phyloP scores from a whole-genome alignment of 2,329 filamentous ascomycete genomes.

The Cadophora luteo-olivacea region DNA sequence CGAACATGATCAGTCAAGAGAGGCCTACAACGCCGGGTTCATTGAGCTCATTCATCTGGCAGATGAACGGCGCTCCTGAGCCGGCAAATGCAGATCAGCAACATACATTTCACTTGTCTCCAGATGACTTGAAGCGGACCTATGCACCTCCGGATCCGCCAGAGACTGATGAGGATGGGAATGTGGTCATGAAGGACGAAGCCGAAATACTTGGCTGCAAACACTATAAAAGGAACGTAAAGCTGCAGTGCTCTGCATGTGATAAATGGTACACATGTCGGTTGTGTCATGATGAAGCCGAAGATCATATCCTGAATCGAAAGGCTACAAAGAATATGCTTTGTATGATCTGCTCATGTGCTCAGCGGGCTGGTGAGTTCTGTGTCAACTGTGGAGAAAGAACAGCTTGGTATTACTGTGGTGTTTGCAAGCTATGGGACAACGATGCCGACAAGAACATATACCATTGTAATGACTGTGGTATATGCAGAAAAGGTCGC shows the following conservation, averaged over 20 bases:
- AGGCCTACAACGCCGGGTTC: conserved; percentile 52
- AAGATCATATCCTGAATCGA: conserved; percentile 80
- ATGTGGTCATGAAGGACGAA: conserved; percentile 39
- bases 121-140: conserved; percentile 70
- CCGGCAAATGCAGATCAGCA: conserved; percentile 33
- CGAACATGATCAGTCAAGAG: conserved; percentile 47
- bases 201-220: conserved; percentile 73
- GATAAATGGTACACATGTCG: conserved; percentile 93
- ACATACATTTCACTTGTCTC: conserved; percentile 56
- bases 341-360: conserved; percentile 91
- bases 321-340: conserved; percentile 93
- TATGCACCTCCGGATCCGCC: conserved; percentile 63
- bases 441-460: conserved; percentile 90
- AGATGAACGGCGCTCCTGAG: conserved; percentile 47
- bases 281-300: conserved; percentile 86
- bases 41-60: conserved; percentile 65
- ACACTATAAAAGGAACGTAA: conserved; percentile 96
- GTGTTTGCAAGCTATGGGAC: conserved; percentile 96
- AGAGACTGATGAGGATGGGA: conserved; percentile 54
- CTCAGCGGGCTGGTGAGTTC: conserved; percentile 80
- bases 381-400: conserved; percentile 79
- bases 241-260: conserved; percentile 91
- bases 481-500: conserved; percentile 89
- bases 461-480: conserved; percentile 95
- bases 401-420: conserved; percentile 90